Evolutionary conservation across 805 yeast genomes (phyloP).

Genomic region (Saturnispora serradocipensis): DNA sequence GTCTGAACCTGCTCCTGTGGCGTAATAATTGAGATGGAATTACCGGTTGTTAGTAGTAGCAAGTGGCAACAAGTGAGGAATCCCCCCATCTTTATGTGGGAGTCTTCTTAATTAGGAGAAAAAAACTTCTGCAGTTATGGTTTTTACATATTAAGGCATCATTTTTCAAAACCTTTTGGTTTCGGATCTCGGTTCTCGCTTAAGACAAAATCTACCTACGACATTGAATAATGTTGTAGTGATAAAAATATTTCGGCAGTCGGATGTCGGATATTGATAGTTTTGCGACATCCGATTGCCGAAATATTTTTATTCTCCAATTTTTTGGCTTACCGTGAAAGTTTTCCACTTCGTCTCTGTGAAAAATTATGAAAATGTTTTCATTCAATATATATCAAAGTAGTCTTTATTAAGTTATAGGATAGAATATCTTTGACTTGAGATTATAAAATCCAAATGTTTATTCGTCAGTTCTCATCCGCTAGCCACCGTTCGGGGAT

Average conservation of each 20-base stretch:
- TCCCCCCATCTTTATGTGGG: not conserved
- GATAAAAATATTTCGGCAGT: too few species aligned
- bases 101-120: not conserved
- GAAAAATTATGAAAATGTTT: not conserved
- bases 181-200: too few species aligned
- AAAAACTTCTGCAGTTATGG: not conserved
- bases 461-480: constrained; percentile 4
- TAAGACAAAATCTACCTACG: too few species aligned
- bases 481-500: constrained; percentile 6
- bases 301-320: not conserved
- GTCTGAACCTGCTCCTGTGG: not conserved
- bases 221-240: too few species aligned
- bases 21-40: not conserved
- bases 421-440: not conserved
- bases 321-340: not conserved
- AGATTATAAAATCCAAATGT: not conserved
- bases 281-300: not conserved
- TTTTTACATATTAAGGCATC: too few species aligned
- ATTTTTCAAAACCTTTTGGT: too few species aligned
- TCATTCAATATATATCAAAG: not conserved
- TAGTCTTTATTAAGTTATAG: not conserved
- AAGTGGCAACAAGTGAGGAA: not conserved
- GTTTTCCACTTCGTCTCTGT: too few species aligned
- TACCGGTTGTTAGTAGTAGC: not conserved
- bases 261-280: not conserved